Percentiles rank a stretch among this genome's conserved stretches.
These are phyloP conservation scores for Geotrichum aggregatum DNA, from an alignment of 1,139 yeast genomes.

Conservation along the genomic window DNA sequence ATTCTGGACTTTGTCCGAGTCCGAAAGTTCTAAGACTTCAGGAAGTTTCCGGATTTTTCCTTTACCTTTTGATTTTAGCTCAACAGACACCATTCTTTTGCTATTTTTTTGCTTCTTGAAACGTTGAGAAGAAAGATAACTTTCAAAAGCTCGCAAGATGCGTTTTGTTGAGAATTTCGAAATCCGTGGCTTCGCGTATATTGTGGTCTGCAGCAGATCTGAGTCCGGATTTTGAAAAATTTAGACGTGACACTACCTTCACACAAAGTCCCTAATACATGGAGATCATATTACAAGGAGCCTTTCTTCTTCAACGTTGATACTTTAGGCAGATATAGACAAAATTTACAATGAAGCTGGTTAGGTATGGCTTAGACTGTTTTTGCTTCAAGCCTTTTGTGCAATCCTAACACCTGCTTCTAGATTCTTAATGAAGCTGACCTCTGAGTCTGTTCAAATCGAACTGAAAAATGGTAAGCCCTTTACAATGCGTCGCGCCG, in stretches of 20 bases:
- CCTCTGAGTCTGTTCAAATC: constrained; percentile 83
- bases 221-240: constrained; percentile 13
- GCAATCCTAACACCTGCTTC: not conserved
- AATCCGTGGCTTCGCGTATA: not conserved
- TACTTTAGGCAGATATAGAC: not conserved
- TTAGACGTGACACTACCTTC: constrained; percentile 2
- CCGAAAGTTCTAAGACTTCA: constrained; percentile 29
- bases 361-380: constrained; percentile 35
- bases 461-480: constrained; percentile 79
- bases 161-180: not conserved
- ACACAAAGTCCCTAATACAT: not conserved
- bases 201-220: not conserved
- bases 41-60: constrained; percentile 33
- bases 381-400: not conserved
- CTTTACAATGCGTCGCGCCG: not conserved
- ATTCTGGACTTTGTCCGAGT: constrained; percentile 29
- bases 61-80: constrained; percentile 30
- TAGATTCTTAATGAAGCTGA: constrained; percentile 79
- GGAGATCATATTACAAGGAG: not conserved
- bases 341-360: constrained; percentile 49
- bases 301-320: not conserved
- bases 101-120: not conserved
- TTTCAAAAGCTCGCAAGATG: not conserved
- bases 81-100: constrained; percentile 28
- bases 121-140: not conserved